Evolutionary conservation across 164 flowering plant genomes (phyloP).

Genomic region (Hamamelis virginiana): DNA sequence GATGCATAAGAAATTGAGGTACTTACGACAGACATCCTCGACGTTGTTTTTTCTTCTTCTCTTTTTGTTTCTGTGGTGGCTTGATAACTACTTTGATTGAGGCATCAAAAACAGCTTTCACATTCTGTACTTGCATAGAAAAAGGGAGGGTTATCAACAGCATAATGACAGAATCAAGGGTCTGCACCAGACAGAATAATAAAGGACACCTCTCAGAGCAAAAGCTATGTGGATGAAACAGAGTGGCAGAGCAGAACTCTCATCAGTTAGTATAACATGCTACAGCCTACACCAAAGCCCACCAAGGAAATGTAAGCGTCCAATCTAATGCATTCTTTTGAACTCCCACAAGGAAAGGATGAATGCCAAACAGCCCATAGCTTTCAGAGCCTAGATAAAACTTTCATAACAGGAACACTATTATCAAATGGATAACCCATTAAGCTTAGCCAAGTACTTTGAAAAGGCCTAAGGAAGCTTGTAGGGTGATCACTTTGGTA

Average conservation of each 20-base stretch:
- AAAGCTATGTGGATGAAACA: not conserved
- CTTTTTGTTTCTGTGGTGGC: slow-evolving; percentile 78
- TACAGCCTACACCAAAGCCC: not conserved
- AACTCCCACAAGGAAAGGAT: not conserved
- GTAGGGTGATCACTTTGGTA: not conserved
- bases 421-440: not conserved
- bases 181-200: not conserved
- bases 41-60: slow-evolving; percentile 71
- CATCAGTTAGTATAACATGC: not conserved
- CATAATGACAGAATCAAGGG: slow-evolving; percentile 2
- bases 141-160: not conserved
- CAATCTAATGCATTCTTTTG: not conserved
- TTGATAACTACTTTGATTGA: slow-evolving; percentile 94
- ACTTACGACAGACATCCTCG: slow-evolving; percentile 77
- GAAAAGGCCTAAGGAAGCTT: not conserved
- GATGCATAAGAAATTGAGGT: slow-evolving; percentile 12
- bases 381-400: not conserved
- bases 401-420: not conserved
- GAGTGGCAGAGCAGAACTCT: not conserved
- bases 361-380: not conserved
- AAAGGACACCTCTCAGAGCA: not conserved
- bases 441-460: not conserved
- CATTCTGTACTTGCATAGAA: slow-evolving; percentile 58
- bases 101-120: slow-evolving; percentile 95
- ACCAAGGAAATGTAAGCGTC: not conserved